Evolutionary conservation across 75 land plant species (phyloP), one percentile per base, ranked within the genome.

Genomic region (Gnetum montanum): DNA sequence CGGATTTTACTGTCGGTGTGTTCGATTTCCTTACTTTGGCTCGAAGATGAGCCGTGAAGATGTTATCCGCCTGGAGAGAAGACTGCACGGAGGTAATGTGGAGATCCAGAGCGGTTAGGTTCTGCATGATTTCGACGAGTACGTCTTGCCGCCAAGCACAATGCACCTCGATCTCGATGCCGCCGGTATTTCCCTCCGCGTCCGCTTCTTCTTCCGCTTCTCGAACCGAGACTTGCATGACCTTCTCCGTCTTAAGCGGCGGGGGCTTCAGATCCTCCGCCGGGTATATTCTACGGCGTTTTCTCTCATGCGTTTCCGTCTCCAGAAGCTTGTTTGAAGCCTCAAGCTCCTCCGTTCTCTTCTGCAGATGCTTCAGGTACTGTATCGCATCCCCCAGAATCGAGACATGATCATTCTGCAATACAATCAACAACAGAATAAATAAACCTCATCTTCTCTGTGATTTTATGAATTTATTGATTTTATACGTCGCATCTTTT

Each of bases 321-420:
- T 65, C 70, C n/a, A 49, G 31, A 4, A 25, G 38, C 25, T 64
- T 65, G 36, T 51, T 64, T 66, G 63, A 35, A 29, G 75, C 63
- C 43, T 90, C 81, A 8, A 90, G 59, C 57, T 90, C 96, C 44
- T 82, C 68, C 0, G 86, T 79, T 47, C 80, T 71, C 24, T 60
- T 62, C 62, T 82, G 72, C 19, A 90, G 92, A 52, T 78, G 65
- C 68, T 61, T 71, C 25, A 90, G 48, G 55, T 87, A 87, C 55
- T 86, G 81, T 37, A 86, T 86, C 8, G 88, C 70, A 30, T 77
- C 84, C 23, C 62, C 68, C 25, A 86, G 83, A 22, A 90, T 69
- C 4, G 87, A 76, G 44, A 65, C 71, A 65, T 86, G 76, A 60
- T 79, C 84, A 53, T 74, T 47, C 96, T 88, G 74, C 58, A 48